These are phyloP conservation scores for Alternaria sp. DNA, from an alignment of 2,329 filamentous ascomycete genomes.

Conservation along the genomic window DNA sequence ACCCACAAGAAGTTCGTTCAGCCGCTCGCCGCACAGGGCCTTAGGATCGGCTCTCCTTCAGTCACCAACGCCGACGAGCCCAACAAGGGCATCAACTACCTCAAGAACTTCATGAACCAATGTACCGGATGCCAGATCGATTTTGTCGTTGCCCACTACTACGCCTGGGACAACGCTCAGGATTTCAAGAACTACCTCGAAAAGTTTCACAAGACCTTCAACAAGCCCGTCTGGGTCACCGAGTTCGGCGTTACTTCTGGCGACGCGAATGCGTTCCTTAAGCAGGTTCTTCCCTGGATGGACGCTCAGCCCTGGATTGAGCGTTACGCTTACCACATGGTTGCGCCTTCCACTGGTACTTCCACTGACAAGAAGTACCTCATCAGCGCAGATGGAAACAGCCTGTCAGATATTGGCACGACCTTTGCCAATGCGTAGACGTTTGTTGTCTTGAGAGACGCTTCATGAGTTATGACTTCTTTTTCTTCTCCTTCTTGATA, in stretches of 20 bases:
- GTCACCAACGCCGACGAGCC: conserved; percentile 44
- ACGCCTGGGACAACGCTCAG: conserved; percentile 41
- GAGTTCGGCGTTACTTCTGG: conserved; percentile 47
- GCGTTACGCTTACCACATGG: conserved; percentile 47
- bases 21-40: conserved; percentile 31
- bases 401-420: conserved; percentile 31
- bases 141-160: conserved; percentile 51
- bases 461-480: conserved; percentile 17
- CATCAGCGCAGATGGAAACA: conserved; percentile 29
- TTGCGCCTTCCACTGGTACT: conserved; percentile 29
- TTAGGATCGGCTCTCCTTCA: conserved; percentile 48
- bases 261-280: conserved; percentile 39
- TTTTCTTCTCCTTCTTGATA: conserved; percentile 41
- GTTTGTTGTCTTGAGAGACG: conserved; percentile 2
- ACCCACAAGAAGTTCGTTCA: conserved; percentile 40
- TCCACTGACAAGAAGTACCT: conserved; percentile 28
- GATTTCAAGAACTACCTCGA: conserved; percentile 52
- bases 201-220: conserved; percentile 38
- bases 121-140: conserved; percentile 46
- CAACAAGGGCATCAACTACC: conserved; percentile 43
- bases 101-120: conserved; percentile 38
- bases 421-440: conserved; percentile 22
- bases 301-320: conserved; percentile 44
- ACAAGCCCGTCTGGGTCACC: conserved; percentile 49
- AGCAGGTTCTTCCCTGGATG: conserved; percentile 47